Evolutionary conservation across 805 yeast species (phyloP), one percentile per base, ranked within the genome.

Genomic region (Scheffersomyces ergatensis): DNA sequence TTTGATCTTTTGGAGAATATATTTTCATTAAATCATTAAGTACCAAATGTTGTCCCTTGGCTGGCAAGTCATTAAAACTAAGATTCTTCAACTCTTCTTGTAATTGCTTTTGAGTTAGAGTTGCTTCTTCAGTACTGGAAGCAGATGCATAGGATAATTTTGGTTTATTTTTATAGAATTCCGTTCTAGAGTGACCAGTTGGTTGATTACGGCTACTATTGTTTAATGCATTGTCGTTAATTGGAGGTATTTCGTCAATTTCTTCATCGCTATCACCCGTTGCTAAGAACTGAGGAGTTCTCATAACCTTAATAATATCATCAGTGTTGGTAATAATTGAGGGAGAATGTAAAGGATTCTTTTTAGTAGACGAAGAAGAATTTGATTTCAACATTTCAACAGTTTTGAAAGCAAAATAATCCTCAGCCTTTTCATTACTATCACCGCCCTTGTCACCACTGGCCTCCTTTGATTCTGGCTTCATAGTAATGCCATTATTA

Each of bases 51-150:
- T 92, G 99, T 0, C 95, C 93, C 49, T 80, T 79, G 7, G 96
- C 93, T 0, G 97, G 96, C n/a, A 92, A 62, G 46, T 87, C 93
- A 57, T 89, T 85, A 63, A 90, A 90, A 1, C 85, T 76, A 29
- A 70, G 52, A 17, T 50, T 54, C 20, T 55, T 58, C 30, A 70
- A 51, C 45, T 70, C 76, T 33, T 60, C 58, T 46, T 63, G 65
- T 36, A 70, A 50, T 40, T 69, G 65, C 42, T 59, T 65, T 30
- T 52, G 57, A 1, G 69, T 66, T 7, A 67, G 47, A 13, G 44
- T 41, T 7, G 42, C 47, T 5, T 27, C 39, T 18, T 37, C 39
- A 25, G n/a, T 26, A 25, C 12, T 40, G 30, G 13, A 36, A 43
- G 14, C 26, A 7, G 24, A 21, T 3, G 33, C 23, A 15, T 17